Percentiles rank a stretch among this genome's conserved stretches.
These are phyloP conservation scores for Leishmania major DNA, from an alignment of 208 protist genomes.

Conservation along the genomic window DNA sequence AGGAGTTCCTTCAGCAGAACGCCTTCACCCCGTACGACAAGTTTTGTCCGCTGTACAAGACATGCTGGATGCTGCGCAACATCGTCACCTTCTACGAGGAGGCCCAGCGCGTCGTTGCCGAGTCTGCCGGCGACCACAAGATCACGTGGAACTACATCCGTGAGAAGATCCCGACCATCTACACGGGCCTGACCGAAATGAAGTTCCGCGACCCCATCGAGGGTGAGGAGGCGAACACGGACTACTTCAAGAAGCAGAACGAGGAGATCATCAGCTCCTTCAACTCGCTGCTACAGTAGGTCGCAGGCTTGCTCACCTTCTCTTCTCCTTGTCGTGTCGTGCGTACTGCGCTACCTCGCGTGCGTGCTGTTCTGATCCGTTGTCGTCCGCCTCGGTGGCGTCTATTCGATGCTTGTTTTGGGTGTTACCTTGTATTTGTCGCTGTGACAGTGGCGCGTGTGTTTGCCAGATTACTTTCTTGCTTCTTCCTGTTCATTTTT, in stretches of 20 bases:
- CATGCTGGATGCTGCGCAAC: slow-evolving; percentile 98
- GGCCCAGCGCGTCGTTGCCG: slow-evolving; percentile 89
- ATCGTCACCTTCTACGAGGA: slow-evolving; percentile 98
- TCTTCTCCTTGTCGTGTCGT: background rate
- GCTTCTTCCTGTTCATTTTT: background rate
- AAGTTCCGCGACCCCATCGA: slow-evolving; percentile 92
- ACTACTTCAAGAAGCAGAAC: slow-evolving; percentile 91
- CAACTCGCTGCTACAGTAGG: slow-evolving; percentile 81
- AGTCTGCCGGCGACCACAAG: slow-evolving; percentile 93
- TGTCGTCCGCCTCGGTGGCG: background rate
- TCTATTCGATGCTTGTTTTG: background rate
- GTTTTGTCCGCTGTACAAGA: slow-evolving; percentile 99
- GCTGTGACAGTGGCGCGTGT: background rate
- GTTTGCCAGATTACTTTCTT: background rate
- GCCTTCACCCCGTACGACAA: slow-evolving; percentile 98
- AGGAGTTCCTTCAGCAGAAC: slow-evolving; percentile 99
- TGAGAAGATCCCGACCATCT: slow-evolving; percentile 87
- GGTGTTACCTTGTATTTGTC: background rate
- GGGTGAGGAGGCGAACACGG: slow-evolving; percentile 83
- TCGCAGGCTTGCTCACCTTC: background rate
- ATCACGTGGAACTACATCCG: slow-evolving; percentile 96
- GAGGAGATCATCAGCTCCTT: slow-evolving; percentile 88
- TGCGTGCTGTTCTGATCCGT: background rate
- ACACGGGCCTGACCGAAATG: slow-evolving; percentile 90
- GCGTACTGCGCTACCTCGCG: background rate